Evolutionary conservation across 2,329 filamentous ascomycete genomes (phyloP), one percentile per base, ranked within the genome.

Genomic region (Lachnellula hyalina): DNA sequence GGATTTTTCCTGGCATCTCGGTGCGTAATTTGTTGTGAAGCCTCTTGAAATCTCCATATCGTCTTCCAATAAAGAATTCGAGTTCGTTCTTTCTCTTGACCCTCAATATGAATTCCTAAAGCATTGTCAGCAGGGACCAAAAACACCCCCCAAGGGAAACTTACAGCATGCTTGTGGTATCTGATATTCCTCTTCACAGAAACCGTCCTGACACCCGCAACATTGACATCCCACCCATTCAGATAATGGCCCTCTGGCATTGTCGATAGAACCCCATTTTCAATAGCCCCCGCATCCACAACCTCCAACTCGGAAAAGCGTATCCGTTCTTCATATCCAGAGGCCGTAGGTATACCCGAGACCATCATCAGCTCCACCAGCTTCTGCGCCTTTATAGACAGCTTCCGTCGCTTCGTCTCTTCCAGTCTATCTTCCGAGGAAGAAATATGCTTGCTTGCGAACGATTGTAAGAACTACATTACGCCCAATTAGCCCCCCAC

Each of bases 341-440:
- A 96, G 4, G 94, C 91, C 1, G 94, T 99, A 35, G 89, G 90
- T 55, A 99, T 87, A 38, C 94, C 94, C 7, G 93, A 97, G 8
- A 99, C 94, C 91, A 99, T 96, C 94, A 99, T 99, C 58, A 99
- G 78, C 77, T 99, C 94, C 11, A 99, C 90, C 55, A 99, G 76
- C 75, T 99, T 99, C 71, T 94, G 87, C 47, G 89, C 90, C 79
- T 99, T 99, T 65, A 86, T 79, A 3, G 94, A 93, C 61, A 99
- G 75, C 72, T 99, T 99, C 61, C 86, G 82, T 55, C 94, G 83
- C 76, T 99, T 99, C 9, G 94, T 97, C 73, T 96, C 91, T 73
- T 99, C 94, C 32, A 97, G 76, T 4, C 94, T 84, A 70, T 99
- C 94, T 73, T 97, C 94, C 5, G 93, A 96, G 5, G 92, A 96